These are phyloP conservation scores for Hortaea sp. DNA, from an alignment of 2,329 filamentous ascomycete genomes.

Conservation along the genomic window DNA sequence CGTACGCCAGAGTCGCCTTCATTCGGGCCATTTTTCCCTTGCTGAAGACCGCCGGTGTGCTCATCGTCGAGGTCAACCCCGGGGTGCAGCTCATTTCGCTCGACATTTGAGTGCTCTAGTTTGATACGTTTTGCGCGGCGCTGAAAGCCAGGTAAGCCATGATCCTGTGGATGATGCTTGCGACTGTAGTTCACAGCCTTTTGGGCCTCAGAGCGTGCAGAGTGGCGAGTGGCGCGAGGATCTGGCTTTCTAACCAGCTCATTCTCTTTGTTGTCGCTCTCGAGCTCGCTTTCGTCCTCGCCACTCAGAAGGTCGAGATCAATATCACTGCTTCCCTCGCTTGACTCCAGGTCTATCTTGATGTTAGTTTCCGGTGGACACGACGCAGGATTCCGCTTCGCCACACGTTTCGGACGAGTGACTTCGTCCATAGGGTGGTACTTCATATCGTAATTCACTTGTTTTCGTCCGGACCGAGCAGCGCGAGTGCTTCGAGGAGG, in stretches of 20 bases:
- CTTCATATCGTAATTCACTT: slow-evolving; percentile 6
- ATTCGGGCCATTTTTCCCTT: no score
- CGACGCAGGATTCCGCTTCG: slow-evolving; percentile 2
- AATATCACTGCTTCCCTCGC: no score
- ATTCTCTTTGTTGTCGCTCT: not conserved
- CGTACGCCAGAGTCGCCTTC: no score
- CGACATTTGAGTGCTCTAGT: not conserved
- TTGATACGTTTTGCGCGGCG: slow-evolving; percentile 6
- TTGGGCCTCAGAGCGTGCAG: slow-evolving; percentile 4
- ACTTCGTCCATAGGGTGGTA: slow-evolving; percentile 14
- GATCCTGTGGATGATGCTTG: slow-evolving; percentile 18
- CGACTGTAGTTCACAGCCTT: slow-evolving; percentile 11
- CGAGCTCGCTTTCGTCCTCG: not conserved
- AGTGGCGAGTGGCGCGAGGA: slow-evolving; percentile 15
- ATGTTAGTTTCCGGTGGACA: not conserved
- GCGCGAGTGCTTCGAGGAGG: slow-evolving; percentile 1
- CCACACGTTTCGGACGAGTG: slow-evolving; percentile 5
- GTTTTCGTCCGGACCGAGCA: slow-evolving; percentile 1
- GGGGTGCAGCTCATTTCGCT: no score
- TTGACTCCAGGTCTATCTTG: no score
- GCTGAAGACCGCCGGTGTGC: no score
- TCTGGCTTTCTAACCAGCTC: slow-evolving; percentile 6
- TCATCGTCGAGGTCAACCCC: no score
- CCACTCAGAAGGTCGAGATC: not conserved
- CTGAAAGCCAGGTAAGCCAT: slow-evolving; percentile 11